A percentile compares a stretch with the other conserved stretches of the same genome.
Evolutionary conservation across 768 basidiomycete species (phyloP).

Genomic region (Mycena pura): DNA sequence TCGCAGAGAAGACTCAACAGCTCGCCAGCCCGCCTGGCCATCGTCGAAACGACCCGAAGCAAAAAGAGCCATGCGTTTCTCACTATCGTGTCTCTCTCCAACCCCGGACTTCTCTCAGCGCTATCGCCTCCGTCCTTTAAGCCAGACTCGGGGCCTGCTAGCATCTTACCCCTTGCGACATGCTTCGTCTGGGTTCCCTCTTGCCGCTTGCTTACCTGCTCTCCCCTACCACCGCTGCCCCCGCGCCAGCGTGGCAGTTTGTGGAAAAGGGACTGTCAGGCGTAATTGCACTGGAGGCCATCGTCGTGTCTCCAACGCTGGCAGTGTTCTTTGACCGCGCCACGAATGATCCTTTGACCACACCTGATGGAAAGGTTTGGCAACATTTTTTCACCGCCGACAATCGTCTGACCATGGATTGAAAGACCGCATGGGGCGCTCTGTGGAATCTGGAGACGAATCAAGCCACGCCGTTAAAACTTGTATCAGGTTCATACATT

Average conservation of each 20-base stretch:
- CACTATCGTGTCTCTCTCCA: constrained; percentile 10
- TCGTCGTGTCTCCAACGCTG: constrained; percentile 31
- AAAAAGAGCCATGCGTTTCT: neutral
- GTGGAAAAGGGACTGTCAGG: constrained; percentile 15
- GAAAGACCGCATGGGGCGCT: constrained; percentile 55
- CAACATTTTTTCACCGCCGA: too few species aligned
- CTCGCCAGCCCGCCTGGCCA: neutral
- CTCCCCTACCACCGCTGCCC: constrained; percentile 3
- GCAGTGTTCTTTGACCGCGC: constrained; percentile 60
- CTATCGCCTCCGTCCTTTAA: constrained; percentile 3
- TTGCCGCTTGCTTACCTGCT: constrained; percentile 18
- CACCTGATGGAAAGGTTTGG: constrained; percentile 54
- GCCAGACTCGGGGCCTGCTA: neutral
- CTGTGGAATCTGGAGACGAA: constrained; percentile 58
- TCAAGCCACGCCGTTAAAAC: constrained; percentile 56
- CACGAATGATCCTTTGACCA: constrained; percentile 52
- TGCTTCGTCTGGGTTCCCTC: constrained; percentile 15
- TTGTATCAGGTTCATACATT: too few species aligned
- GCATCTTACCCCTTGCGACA: neutral
- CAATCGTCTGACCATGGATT: too few species aligned
- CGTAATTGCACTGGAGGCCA: constrained; percentile 27
- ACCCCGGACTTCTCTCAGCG: neutral
- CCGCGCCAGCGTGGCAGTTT: constrained; percentile 13
- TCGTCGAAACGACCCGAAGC: too few species aligned
- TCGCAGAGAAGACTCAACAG: neutral